These are phyloP conservation scores for Exidia glandulosa DNA, from an alignment of 768 basidiomycete genomes.

Conservation along the genomic window DNA sequence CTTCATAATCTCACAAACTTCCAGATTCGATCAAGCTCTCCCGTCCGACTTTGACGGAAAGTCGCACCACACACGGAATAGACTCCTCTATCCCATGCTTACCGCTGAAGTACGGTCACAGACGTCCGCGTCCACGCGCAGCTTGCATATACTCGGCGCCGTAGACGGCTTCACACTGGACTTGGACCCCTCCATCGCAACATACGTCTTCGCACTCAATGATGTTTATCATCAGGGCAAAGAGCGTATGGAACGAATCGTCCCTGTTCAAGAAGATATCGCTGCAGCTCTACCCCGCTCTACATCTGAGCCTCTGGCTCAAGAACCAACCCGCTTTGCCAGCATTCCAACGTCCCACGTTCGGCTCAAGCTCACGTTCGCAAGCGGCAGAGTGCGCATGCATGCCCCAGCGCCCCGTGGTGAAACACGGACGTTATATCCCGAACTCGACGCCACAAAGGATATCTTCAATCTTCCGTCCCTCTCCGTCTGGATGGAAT, in stretches of 20 bases:
- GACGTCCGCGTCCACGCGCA: conserved; percentile 34
- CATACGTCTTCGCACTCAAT: conserved; percentile 68
- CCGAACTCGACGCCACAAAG: conserved; percentile 20
- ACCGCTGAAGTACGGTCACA: conserved; percentile 57
- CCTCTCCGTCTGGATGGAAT: conserved; percentile 76
- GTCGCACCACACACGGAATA: conserved; percentile 56
- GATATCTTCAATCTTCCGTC: conserved; percentile 66
- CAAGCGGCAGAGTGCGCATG: conserved; percentile 74
- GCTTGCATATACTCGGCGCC: conserved; percentile 51
- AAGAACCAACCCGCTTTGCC: conserved; percentile 18
- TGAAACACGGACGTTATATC: conserved; percentile 2
- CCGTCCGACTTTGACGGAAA: conserved; percentile 61
- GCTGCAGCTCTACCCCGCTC: neutral
- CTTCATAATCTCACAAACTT: neutral
- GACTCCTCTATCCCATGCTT: conserved; percentile 73
- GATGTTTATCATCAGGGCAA: conserved; percentile 79
- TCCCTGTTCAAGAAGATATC: conserved; percentile 16
- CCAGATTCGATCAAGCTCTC: conserved; percentile 68
- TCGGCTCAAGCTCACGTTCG: conserved; percentile 60
- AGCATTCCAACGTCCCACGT: conserved; percentile 47
- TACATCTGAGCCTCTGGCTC: conserved; percentile 3
- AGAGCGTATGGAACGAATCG: conserved; percentile 58
- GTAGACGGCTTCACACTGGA: conserved; percentile 82
- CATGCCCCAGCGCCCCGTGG: conserved; percentile 10
- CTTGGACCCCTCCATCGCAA: conserved; percentile 69